Percentiles rank a stretch among this genome's conserved stretches.
Conservation (phyloP, 2,329 filamentous ascomycete species). For the Knufia petricola region DNA sequence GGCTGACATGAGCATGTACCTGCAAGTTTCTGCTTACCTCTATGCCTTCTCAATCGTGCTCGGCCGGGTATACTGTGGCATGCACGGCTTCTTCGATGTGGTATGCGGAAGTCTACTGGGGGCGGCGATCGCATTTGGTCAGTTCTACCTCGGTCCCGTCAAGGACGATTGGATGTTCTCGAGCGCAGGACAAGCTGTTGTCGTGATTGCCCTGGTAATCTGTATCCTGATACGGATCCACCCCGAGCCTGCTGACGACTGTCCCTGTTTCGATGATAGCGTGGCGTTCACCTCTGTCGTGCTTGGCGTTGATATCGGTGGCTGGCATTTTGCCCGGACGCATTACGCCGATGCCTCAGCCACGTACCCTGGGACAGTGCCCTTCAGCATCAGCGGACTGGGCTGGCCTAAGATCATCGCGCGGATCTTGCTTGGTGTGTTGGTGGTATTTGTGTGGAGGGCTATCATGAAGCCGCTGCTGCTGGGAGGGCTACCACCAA, state of each 20-base stretch:
- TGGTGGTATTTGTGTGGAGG: conserved; percentile 81
- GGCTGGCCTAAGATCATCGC: conserved; percentile 54
- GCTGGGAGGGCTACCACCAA: conserved; percentile 66
- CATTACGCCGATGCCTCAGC: conserved; percentile 39
- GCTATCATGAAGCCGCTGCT: conserved; percentile 78
- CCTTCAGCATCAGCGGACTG: conserved; percentile 57
- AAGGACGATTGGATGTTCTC: conserved; percentile 62
- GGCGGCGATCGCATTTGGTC: conserved; percentile 49
- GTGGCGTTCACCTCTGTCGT: conserved; percentile 86
- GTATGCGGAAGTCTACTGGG: conserved; percentile 70
- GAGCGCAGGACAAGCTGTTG: conserved; percentile 54
- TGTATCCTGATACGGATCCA: conserved; percentile 76
- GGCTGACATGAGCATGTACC: conserved; percentile 47
- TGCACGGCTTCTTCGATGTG: conserved; percentile 96
- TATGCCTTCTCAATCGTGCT: conserved; percentile 85
- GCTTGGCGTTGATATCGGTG: conserved; percentile 71
- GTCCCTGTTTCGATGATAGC: conserved; percentile 93
- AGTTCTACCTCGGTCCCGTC: conserved; percentile 45
- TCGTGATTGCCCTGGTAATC: conserved; percentile 56
- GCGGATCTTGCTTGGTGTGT: conserved; percentile 68
- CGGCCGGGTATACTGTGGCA: conserved; percentile 89
- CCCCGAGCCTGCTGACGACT: conserved; percentile 92
- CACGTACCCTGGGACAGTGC: conserved; percentile 50
- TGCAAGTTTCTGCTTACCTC: conserved; percentile 66
- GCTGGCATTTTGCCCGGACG: conserved; percentile 67